These are phyloP conservation scores for Venturia nashicola DNA, from an alignment of 2,329 filamentous ascomycete genomes.

Conservation along the genomic window DNA sequence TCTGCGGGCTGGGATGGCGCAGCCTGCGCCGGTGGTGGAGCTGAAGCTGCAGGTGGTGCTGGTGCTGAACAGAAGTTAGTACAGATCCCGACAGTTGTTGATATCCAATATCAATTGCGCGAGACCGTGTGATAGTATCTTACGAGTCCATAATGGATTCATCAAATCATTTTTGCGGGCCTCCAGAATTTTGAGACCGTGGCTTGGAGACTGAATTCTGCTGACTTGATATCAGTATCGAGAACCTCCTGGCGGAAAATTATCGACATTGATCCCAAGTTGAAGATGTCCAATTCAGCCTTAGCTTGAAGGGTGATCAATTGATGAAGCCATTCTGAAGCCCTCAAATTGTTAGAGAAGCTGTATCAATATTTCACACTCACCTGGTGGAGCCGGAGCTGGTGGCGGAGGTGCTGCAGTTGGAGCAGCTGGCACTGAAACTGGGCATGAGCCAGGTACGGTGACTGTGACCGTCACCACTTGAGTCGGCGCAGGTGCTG, in stretches of 20 bases:
- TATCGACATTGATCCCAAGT: neutral
- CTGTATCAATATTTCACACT: neutral
- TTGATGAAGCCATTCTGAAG: neutral
- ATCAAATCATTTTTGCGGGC: neutral
- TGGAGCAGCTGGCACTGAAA: conserved; percentile 1
- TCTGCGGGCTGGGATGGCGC: conserved; percentile 10
- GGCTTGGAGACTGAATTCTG: neutral
- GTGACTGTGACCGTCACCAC: neutral
- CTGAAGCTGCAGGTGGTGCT: neutral
- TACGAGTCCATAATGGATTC: neutral
- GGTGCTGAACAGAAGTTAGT: neutral
- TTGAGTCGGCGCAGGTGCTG: neutral
- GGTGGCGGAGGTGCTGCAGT: conserved; percentile 12
- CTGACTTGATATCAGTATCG: neutral
- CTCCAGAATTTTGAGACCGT: neutral
- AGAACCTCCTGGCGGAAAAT: neutral
- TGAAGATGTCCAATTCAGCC: neutral
- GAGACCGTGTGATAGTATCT: neutral
- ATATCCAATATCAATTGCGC: neutral
- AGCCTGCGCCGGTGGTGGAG: conserved; percentile 8
- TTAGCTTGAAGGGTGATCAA: neutral
- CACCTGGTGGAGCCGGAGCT: conserved; percentile 5
- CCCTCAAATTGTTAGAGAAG: neutral
- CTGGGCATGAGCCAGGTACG: neutral
- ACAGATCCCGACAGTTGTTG: neutral